Evolutionary conservation across 257 asterid species (phyloP).

Genomic region (Salvia splendens): DNA sequence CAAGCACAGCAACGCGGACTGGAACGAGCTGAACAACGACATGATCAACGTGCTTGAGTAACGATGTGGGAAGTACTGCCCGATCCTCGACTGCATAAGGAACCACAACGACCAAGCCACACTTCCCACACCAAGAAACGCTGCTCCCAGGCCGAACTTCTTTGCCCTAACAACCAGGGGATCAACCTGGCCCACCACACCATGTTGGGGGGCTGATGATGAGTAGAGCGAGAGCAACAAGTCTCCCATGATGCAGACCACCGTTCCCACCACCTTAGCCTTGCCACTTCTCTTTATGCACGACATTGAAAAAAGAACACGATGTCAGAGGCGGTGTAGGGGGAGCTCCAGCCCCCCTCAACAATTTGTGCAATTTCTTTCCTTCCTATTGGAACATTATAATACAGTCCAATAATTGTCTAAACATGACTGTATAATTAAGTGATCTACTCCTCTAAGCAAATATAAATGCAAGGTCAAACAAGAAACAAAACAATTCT

Average conservation of each 20-base stretch:
- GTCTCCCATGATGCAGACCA: constrained; percentile 56
- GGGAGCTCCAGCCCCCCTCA: too few species aligned
- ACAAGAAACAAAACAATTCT: too few species aligned
- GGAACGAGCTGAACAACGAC: constrained; percentile 66
- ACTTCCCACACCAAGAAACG: constrained; percentile 54
- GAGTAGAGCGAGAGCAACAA: constrained; percentile 53
- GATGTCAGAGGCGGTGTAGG: too few species aligned
- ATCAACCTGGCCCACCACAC: constrained; percentile 17
- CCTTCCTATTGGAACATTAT: too few species aligned
- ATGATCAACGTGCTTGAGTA: constrained; percentile 72
- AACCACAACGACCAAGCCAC: constrained; percentile 79
- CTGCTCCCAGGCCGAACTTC: constrained; percentile 54
- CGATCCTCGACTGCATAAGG: constrained; percentile 59
- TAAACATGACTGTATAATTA: too few species aligned
- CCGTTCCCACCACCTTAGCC: constrained; percentile 62
- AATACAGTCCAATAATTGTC: too few species aligned
- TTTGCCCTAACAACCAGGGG: constrained; percentile 21
- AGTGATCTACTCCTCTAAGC: too few species aligned
- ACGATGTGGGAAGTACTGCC: constrained; percentile 52
- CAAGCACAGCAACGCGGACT: constrained; percentile 49
- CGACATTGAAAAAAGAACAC: neutral
- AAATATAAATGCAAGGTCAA: too few species aligned
- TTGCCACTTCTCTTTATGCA: constrained; percentile 51
- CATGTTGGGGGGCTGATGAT: constrained; percentile 2
- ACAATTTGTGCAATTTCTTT: too few species aligned